phyloP scores from a whole-genome alignment of 2,329 filamentous ascomycete genomes.

The Beauveria varroae region DNA sequence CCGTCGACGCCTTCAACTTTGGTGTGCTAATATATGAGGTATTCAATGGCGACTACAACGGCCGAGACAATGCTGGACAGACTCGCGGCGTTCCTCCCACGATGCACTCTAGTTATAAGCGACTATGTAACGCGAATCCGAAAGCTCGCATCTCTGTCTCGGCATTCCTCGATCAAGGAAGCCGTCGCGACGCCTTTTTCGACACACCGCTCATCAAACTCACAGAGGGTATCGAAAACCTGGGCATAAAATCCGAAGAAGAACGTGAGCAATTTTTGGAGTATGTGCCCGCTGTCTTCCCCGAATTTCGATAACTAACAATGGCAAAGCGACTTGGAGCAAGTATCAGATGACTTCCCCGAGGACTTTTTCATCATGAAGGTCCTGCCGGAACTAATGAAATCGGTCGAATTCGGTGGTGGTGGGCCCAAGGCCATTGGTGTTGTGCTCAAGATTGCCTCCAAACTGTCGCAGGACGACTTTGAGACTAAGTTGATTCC shows the following conservation, averaged over 20 bases:
- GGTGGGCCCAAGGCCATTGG: slow-evolving; percentile 86
- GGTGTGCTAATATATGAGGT: slow-evolving; percentile 81
- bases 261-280: slow-evolving; percentile 81
- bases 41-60: slow-evolving; percentile 78
- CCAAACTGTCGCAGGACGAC: slow-evolving; percentile 82
- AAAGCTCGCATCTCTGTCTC: slow-evolving; percentile 79
- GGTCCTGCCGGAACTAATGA: slow-evolving; percentile 88
- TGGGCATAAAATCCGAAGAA: slow-evolving; percentile 77
- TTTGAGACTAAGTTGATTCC: slow-evolving; percentile 80
- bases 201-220: slow-evolving; percentile 87
- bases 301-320: slow-evolving; percentile 22
- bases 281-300: slow-evolving; percentile 26
- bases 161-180: slow-evolving; percentile 86
- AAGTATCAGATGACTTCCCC: slow-evolving; percentile 86
- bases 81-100: slow-evolving; percentile 77
- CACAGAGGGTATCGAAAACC: slow-evolving; percentile 84
- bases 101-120: slow-evolving; percentile 89
- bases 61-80: slow-evolving; percentile 72
- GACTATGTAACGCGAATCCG: slow-evolving; percentile 79
- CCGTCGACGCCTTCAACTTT: slow-evolving; percentile 81
- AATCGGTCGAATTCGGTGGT: slow-evolving; percentile 96
- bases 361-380: slow-evolving; percentile 99
- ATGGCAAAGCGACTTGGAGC: slow-evolving; percentile 60
- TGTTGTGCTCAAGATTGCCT: slow-evolving; percentile 83
- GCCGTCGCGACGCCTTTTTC: slow-evolving; percentile 77